Conservation (phyloP, 805 yeast genomes). For the Barnettozyma sucrosica region DNA sequence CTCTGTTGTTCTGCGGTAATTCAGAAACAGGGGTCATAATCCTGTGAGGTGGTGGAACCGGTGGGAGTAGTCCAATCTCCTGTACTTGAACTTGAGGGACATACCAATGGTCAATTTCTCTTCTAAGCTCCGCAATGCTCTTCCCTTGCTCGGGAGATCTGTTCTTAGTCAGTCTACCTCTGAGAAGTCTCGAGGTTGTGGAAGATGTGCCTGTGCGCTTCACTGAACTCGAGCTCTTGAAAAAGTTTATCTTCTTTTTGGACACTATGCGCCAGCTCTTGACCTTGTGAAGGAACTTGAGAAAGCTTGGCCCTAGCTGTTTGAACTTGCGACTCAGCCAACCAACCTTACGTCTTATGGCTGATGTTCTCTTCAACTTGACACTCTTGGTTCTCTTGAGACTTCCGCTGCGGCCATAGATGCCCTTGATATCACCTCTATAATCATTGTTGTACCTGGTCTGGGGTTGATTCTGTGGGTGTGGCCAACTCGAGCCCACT, state of each 20-base stretch:
- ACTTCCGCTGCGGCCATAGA: neutral
- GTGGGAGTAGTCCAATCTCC: slow-evolving; percentile 10
- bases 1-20: neutral
- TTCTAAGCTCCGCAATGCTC: slow-evolving; percentile 24
- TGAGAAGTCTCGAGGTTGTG: slow-evolving; percentile 10
- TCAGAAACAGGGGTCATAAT: neutral
- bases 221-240: slow-evolving; percentile 1
- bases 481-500: neutral
- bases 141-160: slow-evolving; percentile 10
- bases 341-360: slow-evolving; percentile 35
- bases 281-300: slow-evolving; percentile 13
- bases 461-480: neutral
- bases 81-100: slow-evolving; percentile 4
- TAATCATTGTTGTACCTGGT: neutral
- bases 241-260: slow-evolving; percentile 13
- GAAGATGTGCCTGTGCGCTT: neutral
- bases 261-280: slow-evolving; percentile 26
- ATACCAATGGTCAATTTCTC: slow-evolving; percentile 22
- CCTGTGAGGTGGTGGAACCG: slow-evolving; percentile 24
- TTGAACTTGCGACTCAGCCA: slow-evolving; percentile 28
- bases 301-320: slow-evolving; percentile 23
- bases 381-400: neutral
- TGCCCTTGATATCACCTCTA: neutral
- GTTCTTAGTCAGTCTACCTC: slow-evolving; percentile 3
- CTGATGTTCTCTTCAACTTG: slow-evolving; percentile 27